Evolutionary conservation across 192 early-diverging fungal genomes (phyloP).

Genomic region (Chytriomyces sp.): DNA sequence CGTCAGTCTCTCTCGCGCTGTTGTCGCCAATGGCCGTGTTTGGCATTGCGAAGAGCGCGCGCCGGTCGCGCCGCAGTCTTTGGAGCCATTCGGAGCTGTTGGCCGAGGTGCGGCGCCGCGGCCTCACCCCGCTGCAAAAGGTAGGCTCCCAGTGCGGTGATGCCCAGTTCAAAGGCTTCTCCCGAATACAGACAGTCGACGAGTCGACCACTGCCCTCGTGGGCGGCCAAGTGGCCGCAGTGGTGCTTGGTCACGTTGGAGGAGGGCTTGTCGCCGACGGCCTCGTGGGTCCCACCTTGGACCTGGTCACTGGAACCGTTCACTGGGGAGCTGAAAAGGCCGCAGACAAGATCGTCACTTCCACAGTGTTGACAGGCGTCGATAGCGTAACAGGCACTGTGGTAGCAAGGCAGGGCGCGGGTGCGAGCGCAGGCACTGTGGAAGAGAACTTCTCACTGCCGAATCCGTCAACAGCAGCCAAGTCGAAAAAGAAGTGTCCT

Average conservation of each 20-base stretch:
- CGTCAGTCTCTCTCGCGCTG: background rate
- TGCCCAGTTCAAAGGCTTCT: background rate
- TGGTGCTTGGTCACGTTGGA: conserved; percentile 5
- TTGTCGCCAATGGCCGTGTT: conserved; percentile 19
- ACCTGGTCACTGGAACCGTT: background rate
- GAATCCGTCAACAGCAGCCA: background rate
- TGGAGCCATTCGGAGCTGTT: conserved; percentile 17
- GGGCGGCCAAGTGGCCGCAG: conserved; percentile 6
- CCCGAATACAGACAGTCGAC: conserved; percentile 5
- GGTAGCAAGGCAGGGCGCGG: background rate
- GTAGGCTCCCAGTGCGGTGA: background rate
- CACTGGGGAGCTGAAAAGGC: background rate
- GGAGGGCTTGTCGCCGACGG: background rate
- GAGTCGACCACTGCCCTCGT: conserved; percentile 10
- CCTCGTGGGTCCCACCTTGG: background rate
- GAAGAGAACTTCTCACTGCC: background rate
- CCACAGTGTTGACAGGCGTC: background rate
- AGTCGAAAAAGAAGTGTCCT: background rate
- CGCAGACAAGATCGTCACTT: background rate
- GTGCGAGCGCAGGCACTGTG: background rate
- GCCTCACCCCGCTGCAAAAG: conserved; percentile 12
- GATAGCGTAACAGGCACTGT: background rate
- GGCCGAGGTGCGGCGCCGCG: conserved; percentile 3
- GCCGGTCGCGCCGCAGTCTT: background rate
- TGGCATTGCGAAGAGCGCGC: conserved; percentile 8